Evolutionary conservation across 176 grass and related monocot species (phyloP), one percentile per base, ranked within the genome.

Genomic region (Rhynchospora tenuis): DNA sequence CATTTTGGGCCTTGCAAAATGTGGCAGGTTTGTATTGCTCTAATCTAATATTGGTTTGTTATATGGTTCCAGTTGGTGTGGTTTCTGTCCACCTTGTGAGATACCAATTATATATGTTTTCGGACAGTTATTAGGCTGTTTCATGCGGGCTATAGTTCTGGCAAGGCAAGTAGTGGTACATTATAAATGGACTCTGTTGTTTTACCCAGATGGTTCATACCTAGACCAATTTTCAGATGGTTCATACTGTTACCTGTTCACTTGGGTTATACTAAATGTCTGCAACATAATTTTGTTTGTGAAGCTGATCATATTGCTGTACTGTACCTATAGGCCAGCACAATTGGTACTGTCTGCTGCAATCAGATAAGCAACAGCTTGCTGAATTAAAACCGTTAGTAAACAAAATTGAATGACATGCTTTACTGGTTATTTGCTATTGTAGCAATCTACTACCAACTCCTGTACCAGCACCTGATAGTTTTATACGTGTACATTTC

Each of bases 1-100:
- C 15, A 84, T 90, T 45, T 90, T 52, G 1, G 73, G 72, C 29
- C 85, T 90, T 62, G 85, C 88, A n/a, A 83, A 42, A 33, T 86
- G 85, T 4, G 63, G 58, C 56, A 84, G 88, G 88, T 90, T 46
- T 11, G 14, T 45, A 60, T 12, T 80, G 28, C 16, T 45, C 38
- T 12, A 45, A 45, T 71, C 22, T 11, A 24, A 20, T n/a, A 0
- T 61, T 61, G 59, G 20, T 61, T 61, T 50, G 4, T 46, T 73
- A 50, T 73, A 48, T 48, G 69, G 10, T 48, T 47, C 4, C 17
- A 73, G 69, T 1, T 73, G 44, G n/a, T 73, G 15, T 69, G 33
- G 31, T 16, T 71, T 45, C 45, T 71, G 33, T 45, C 8, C 3
- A 3, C 29, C 38, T n/a, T n/a, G 33, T 45, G 44, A 19, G 31